Evolutionary conservation across 2,329 filamentous ascomycete species (phyloP).

Genomic region (Calcarisporium arbuscula): DNA sequence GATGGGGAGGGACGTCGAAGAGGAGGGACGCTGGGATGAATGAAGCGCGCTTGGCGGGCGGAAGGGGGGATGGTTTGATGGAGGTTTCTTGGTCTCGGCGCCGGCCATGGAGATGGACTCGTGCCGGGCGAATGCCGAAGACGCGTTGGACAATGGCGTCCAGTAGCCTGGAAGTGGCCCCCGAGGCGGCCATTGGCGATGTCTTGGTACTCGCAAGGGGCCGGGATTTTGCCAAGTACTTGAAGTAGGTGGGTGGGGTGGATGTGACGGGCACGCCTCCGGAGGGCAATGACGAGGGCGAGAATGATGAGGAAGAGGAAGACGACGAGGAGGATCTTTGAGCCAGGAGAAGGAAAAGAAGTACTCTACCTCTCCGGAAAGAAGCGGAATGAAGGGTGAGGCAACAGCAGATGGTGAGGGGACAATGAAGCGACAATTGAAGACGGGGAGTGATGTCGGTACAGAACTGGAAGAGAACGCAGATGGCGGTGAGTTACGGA

Average conservation of each 20-base stretch:
- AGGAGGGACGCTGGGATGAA: constrained; percentile 53
- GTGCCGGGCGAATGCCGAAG: constrained; percentile 64
- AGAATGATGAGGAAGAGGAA: constrained; percentile 57
- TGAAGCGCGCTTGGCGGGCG: constrained; percentile 47
- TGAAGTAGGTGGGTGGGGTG: too few relatives aligned
- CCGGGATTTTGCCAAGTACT: constrained; percentile 65
- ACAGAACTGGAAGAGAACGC: constrained; percentile 59
- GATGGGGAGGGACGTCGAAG: constrained; percentile 59
- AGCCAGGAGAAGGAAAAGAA: constrained; percentile 42
- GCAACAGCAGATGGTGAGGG: constrained; percentile 51
- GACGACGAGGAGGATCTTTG: constrained; percentile 56
- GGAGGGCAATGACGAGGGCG: too few relatives aligned
- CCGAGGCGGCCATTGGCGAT: constrained; percentile 50
- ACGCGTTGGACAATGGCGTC: constrained; percentile 55
- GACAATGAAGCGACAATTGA: constrained; percentile 43
- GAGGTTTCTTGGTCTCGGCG: constrained; percentile 51
- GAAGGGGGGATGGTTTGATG: constrained; percentile 47
- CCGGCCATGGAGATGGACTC: constrained; percentile 56
- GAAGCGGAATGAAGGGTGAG: constrained; percentile 50
- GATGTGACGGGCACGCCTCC: too few relatives aligned
- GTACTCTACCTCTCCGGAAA: constrained; percentile 55
- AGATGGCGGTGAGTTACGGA: constrained; percentile 56
- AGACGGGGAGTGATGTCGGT: constrained; percentile 49
- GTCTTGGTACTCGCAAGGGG: constrained; percentile 58
- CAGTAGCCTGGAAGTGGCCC: constrained; percentile 61